Evolutionary conservation across 164 flowering plant species (phyloP), one percentile per base, ranked within the genome.

Genomic region (Chimonanthus salicifolius): DNA sequence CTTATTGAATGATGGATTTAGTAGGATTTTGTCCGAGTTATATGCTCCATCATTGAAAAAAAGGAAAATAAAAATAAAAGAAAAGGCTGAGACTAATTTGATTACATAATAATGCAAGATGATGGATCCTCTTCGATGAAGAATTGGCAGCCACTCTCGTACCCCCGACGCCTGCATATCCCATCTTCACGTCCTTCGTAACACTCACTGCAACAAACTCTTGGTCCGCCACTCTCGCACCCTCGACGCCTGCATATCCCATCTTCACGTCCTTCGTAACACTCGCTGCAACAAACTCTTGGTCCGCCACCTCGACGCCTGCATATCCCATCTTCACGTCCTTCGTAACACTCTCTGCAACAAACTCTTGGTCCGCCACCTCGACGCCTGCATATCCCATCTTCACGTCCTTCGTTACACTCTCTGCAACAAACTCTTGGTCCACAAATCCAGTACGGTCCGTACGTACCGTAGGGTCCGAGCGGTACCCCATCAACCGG

Each of bases 51-150:
- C 15, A 54, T 1, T 13, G 0, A 54, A 13, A 54, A 63, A 18
- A 65, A 45, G n/a, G 13, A 15, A 44, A 20, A 20, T 20, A 20
- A 20, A 0, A 20, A 20, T 20, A 20, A 20, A 20, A 20, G 21
- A 20, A 20, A 45, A 10, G 13, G 6, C 2, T 11, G 66, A 5
- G 47, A 33, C 68, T 47, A 45, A 5, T 18, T 5, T 6, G 4
- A 43, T 43, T 64, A 75, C 77, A 75, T 75, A 6, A 7, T 58
- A 45, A 46, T 49, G 69, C 77, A 75, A 16, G 44, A 6, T 20
- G 21, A 20, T 3, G 68, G 33, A 21, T 75, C 73, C n/a, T 75
- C 69, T 16, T 75, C 77, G 63, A 69, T 75, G 49, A 75, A 70
- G 69, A 69, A 75, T 2, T 10, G 44, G 16, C 64, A 63, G 6